Base-by-base conservation (phyloP, 305 asterid genomes). In the Fraxinus platypoda region DNA sequence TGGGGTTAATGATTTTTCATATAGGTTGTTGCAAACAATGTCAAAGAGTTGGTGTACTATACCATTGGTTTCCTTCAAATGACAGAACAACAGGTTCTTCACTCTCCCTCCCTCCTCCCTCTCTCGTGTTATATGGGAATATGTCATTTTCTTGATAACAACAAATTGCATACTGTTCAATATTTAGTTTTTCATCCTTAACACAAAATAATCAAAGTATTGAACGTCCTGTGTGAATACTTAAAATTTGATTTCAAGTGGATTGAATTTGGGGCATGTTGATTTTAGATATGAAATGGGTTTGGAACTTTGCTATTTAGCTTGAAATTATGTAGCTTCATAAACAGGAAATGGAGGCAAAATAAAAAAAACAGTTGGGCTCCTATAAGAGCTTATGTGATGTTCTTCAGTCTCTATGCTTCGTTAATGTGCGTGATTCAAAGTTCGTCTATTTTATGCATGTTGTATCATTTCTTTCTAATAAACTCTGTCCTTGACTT, bases 31-130 rank as follows among this genome's bases (percentile, higher is more conserved):
- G 87, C 81, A 84, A 86, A 87, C 87, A 93, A 92, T 89, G 87
- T 92, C 83, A 89, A 92, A 87, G 99, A 95, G 88, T 88, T 95
- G 83, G 97, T 89, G 76, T 94, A 94, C 90, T 91, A 88, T 87
- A 93, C 94, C 35, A 89, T 95, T 81, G 94, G 97, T 82, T 94
- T 94, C 88, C 93, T 94, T 85, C 98, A 94, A 89, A 93, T 93
- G 87, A 92, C 99, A 1, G 98, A 95, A 84, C 97, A 93, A 71
- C 99, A 95, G 99, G 99, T 94, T 84, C 21, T 68, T 68, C 74
- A 25, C 73, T 3, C 75, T 75, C 78, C 21, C 23, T 79, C 80
- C 71, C 70, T 83, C 28, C 70, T 75, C 81, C 68, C 73, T 78
- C 74, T 28, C 64, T 37, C 19, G 52, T 68, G 73, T 83, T 54